phyloP scores from a whole-genome alignment of 2,329 filamentous ascomycete species.

The Nigrospora osmanthi region DNA sequence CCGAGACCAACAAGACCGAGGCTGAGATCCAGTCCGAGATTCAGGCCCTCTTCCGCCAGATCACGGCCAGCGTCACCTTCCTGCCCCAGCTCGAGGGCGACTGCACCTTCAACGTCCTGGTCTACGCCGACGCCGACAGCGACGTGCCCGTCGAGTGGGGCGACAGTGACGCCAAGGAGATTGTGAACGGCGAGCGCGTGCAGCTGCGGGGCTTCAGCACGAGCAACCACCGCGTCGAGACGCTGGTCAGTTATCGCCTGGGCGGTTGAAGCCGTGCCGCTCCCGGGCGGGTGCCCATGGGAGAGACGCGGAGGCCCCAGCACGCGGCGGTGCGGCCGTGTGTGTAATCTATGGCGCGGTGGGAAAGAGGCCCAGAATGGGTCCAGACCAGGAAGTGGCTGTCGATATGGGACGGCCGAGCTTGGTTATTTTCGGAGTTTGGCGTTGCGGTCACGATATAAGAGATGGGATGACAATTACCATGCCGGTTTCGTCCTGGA shows the following conservation, averaged over 20 bases:
- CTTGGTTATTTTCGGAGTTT: too few relatives aligned
- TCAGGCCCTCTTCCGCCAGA: slow-evolving; percentile 93
- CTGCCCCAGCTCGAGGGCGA: slow-evolving; percentile 87
- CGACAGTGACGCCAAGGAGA: slow-evolving; percentile 96
- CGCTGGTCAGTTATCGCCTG: slow-evolving; percentile 83
- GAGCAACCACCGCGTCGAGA: slow-evolving; percentile 88
- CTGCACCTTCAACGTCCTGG: slow-evolving; percentile 97
- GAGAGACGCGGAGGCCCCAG: too few relatives aligned
- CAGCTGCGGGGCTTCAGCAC: slow-evolving; percentile 95
- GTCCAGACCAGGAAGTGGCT: too few relatives aligned
- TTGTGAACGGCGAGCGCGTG: slow-evolving; percentile 87
- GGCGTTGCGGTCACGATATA: too few relatives aligned
- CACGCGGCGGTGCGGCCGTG: too few relatives aligned
- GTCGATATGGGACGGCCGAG: too few relatives aligned
- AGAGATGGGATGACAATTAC: too few relatives aligned
- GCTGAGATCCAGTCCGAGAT: slow-evolving; percentile 93
- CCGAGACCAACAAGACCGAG: slow-evolving; percentile 71
- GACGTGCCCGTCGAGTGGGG: slow-evolving; percentile 98
- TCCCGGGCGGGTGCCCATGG: too few relatives aligned
- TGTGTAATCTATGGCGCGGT: too few relatives aligned
- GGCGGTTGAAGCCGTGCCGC: slow-evolving; percentile 24
- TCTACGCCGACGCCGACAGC: slow-evolving; percentile 93
- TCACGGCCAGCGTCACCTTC: slow-evolving; percentile 96
- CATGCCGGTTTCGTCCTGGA: too few relatives aligned
- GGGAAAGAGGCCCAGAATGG: too few relatives aligned